phyloP scores from a whole-genome alignment of 768 basidiomycete species.

The Austroboletus eburneus region DNA sequence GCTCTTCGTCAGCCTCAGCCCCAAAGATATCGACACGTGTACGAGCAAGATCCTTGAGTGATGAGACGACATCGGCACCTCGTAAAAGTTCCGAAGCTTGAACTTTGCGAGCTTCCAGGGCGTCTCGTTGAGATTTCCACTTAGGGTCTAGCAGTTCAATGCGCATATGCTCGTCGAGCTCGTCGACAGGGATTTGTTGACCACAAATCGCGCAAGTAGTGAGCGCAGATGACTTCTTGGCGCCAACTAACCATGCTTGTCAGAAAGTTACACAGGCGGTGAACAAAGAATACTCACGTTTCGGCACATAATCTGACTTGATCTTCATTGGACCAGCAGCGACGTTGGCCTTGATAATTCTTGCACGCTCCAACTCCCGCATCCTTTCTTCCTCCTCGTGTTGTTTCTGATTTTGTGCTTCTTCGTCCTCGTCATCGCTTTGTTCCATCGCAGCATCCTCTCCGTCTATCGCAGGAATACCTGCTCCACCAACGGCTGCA shows the following conservation, averaged over 20 bases:
- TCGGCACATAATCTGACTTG: slow-evolving; percentile 93
- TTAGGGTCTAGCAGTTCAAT: slow-evolving; percentile 96
- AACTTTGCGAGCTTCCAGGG: slow-evolving; percentile 83
- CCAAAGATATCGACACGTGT: slow-evolving; percentile 99
- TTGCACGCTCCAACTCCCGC: slow-evolving; percentile 70
- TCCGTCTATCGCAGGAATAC: slow-evolving; percentile 40
- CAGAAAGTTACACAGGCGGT: slow-evolving; percentile 2
- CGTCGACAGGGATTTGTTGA: slow-evolving; percentile 95
- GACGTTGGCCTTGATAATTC: slow-evolving; percentile 75
- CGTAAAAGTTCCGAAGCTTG: slow-evolving; percentile 84
- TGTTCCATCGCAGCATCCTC: slow-evolving; percentile 74
- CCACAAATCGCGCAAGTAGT: slow-evolving; percentile 91
- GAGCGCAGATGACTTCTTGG: slow-evolving; percentile 58
- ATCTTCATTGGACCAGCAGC: slow-evolving; percentile 87
- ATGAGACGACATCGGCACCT: slow-evolving; percentile 91
- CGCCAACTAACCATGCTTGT: slow-evolving; percentile 48
- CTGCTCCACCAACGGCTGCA: slow-evolving; percentile 66
- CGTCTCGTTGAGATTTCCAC: slow-evolving; percentile 96
- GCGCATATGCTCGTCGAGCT: slow-evolving; percentile 96
- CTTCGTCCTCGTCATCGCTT: slow-evolving; percentile 79
- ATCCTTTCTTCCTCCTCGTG: slow-evolving; percentile 66
- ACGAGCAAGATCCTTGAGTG: slow-evolving; percentile 87
- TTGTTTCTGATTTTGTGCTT: slow-evolving; percentile 52
- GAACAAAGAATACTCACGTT: slow-evolving; percentile 52
- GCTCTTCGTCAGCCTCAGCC: slow-evolving; percentile 88